Conservation (phyloP, 2,329 filamentous ascomycete genomes). For the Trichoderma breve region DNA sequence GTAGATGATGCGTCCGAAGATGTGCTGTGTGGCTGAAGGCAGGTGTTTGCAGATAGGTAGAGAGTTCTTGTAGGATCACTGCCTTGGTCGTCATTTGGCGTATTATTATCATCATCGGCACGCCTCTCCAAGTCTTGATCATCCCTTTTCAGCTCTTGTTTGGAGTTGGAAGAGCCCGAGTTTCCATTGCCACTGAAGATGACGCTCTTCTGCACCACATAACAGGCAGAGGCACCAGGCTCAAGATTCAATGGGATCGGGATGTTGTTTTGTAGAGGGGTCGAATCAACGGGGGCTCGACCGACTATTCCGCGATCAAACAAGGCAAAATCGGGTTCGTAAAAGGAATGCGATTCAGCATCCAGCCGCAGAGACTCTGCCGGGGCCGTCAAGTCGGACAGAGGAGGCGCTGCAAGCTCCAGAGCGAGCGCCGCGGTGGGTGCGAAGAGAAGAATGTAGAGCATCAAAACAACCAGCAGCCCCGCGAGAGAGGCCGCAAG, state of each 20-base stretch:
- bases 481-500: slow-evolving; percentile 65
- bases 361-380: not conserved
- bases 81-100: slow-evolving; percentile 29
- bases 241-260: slow-evolving; percentile 58
- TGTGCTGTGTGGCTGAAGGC: slow-evolving; percentile 65
- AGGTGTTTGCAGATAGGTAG: slow-evolving; percentile 85
- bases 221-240: slow-evolving; percentile 57
- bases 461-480: slow-evolving; percentile 55
- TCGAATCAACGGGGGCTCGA: slow-evolving; percentile 53
- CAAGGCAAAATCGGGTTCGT: slow-evolving; percentile 60
- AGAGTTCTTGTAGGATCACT: slow-evolving; percentile 44
- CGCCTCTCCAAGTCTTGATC: not conserved
- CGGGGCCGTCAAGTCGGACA: slow-evolving; percentile 23
- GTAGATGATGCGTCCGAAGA: not conserved
- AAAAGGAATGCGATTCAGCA: slow-evolving; percentile 32
- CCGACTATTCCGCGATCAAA: slow-evolving; percentile 64
- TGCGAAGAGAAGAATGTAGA: slow-evolving; percentile 61
- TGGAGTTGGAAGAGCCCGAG: slow-evolving; percentile 17
- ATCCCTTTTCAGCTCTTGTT: slow-evolving; percentile 19
- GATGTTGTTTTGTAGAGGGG: slow-evolving; percentile 61
- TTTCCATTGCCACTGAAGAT: slow-evolving; percentile 28
- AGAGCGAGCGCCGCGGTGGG: slow-evolving; percentile 62
- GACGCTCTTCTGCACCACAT: slow-evolving; percentile 32
- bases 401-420: slow-evolving; percentile 49
- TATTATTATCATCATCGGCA: not conserved